Base-by-base conservation (phyloP, 805 yeast species). In the Starmerella sp. region DNA sequence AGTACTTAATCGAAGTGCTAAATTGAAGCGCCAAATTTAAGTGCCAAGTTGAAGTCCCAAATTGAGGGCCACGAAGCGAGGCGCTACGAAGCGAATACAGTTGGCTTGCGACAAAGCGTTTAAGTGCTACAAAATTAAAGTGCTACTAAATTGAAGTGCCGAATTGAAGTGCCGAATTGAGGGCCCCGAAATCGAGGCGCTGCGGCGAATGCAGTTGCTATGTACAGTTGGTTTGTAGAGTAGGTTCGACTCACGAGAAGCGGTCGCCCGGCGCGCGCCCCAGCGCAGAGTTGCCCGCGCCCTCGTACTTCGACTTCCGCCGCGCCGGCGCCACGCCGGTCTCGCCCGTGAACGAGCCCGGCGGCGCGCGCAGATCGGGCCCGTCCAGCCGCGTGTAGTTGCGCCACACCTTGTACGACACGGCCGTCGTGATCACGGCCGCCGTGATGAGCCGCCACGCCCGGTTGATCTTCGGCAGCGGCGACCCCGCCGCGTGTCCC, bases 221-320 rank as follows among this genome's bases (percentile, higher is more conserved):
- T n/a, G n/a, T n/a, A n/a, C n/a, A n/a, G n/a, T n/a, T n/a, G n/a
- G n/a, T n/a, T n/a, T n/a, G n/a, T n/a, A n/a, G n/a, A n/a, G n/a
- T n/a, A n/a, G n/a, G n/a, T n/a, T n/a, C n/a, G n/a, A n/a, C n/a
- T 38, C 32, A 57, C 11, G 32, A 34, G 35, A 62, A 57, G 13
- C 62, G 51, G 44, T 62, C 63, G 43, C 65, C 65, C n/a, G 55
- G 41, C 7, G 55, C 53, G 13, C 66, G 61, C 30, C 66, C 71
- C 53, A 69, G 47, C 48, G 60, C 64, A 6, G 72, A 63, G 60
- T 64, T 65, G 4, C 73, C 73, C 1, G 70, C 73, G 4, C 73
- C 73, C 50, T 69, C 68, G 58, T 66, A 69, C 52, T 62, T 62
- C 39, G 69, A 65, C 56, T 64, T 66, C 42, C 73, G 61, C 57